Evolutionary conservation across 805 yeast genomes (phyloP), one percentile per base, ranked within the genome.

Genomic region (Debaryomyces castellii): DNA sequence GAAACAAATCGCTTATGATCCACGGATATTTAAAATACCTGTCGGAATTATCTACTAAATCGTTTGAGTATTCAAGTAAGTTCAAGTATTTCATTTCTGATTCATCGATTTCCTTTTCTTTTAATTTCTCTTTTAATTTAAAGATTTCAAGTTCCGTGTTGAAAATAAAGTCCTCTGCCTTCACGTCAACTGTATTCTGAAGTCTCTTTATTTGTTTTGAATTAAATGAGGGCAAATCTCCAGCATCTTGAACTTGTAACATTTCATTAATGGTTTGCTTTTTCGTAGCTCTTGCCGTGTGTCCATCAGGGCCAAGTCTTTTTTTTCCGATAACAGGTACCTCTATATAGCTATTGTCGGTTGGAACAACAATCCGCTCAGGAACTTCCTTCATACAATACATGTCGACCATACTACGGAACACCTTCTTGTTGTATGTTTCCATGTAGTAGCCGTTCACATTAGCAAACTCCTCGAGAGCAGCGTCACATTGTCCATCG

Each of bases 1-100:
- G 61, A 11, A 64, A 53, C 6, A 69, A 50, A 51, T 69, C 74
- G 38, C 69, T 51, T 38, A 55, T 52, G 24, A 69, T 67, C 74
- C 74, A 69, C 7, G 74, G 72, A 48, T 69, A 69, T 47, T 69
- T 66, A 59, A 69, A 69, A 46, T 56, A 66, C 24, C 64, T 52
- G 50, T 64, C 71, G 8, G 68, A 53, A 25, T 41, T 27, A 30
- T 58, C 59, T 16, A 58, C 63, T 6, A 53, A 27, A 18, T 47
- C 44, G 42, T 55, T 59, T 9, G 71, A 60, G 34, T 55, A 48
- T 44, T 64, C 57, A 17, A 69, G 49, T 25, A 68, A 68, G n/a
- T 57, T 49, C 25, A 67, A 57, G 43, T 66, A 64, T 22, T 55
- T 50, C 20, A 41, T 39, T 25, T 66, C 64, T 14, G 55, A 47